These are phyloP conservation scores for Pisolithus microcarpus DNA, from an alignment of 768 basidiomycete species.

Conservation along the genomic window DNA sequence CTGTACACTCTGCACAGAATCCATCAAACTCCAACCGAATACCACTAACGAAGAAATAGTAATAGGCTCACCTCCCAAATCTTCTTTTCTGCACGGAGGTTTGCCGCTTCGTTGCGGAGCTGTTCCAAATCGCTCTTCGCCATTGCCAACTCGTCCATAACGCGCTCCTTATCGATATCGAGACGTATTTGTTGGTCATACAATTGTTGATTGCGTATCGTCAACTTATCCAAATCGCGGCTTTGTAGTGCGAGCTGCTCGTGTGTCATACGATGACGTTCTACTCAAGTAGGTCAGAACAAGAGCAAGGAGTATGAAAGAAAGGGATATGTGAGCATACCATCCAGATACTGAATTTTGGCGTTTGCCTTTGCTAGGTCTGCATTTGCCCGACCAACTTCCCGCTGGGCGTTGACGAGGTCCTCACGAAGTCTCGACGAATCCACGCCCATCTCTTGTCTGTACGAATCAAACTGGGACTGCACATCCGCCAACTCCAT, in stretches of 20 bases:
- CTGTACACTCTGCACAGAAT: constrained; percentile 58
- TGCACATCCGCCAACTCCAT: constrained; percentile 69
- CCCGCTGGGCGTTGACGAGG: constrained; percentile 53
- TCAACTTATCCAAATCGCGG: constrained; percentile 58
- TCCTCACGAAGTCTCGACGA: constrained; percentile 68
- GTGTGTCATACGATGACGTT: constrained; percentile 63
- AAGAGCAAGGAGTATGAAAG: not conserved
- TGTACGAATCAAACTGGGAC: constrained; percentile 73
- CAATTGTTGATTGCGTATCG: constrained; percentile 63
- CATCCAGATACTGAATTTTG: constrained; percentile 69
- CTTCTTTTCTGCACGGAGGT: constrained; percentile 87
- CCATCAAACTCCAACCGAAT: constrained; percentile 3
- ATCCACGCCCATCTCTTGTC: constrained; percentile 75
- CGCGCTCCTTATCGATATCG: constrained; percentile 68
- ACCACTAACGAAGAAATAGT: not conserved
- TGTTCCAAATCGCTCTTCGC: constrained; percentile 62
- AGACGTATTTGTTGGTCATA: constrained; percentile 67
- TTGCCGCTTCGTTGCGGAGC: constrained; percentile 78
- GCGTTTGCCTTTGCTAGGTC: constrained; percentile 79
- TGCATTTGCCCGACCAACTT: constrained; percentile 56
- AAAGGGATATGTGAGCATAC: constrained; percentile 33
- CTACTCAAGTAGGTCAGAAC: constrained; percentile 27
- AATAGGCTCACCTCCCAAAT: constrained; percentile 74
- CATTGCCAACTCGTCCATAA: constrained; percentile 56
- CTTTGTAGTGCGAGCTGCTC: constrained; percentile 59